Conservation (phyloP, 2,329 filamentous ascomycete genomes). For the Helminthosporium solani region DNA sequence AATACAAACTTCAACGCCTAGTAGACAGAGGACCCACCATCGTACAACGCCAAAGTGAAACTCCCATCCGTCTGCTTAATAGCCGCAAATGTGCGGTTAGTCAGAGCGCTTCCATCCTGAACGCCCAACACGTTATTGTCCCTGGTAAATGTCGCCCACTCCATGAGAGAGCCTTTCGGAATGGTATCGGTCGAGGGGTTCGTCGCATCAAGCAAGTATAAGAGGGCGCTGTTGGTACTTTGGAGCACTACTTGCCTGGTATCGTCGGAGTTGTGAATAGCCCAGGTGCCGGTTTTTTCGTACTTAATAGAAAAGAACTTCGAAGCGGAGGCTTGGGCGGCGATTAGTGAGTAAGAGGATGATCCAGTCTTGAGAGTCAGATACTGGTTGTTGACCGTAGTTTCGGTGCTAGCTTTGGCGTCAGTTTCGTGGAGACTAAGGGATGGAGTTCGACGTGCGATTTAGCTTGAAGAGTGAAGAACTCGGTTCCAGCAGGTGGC, state of each 20-base stretch:
- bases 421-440: neutral
- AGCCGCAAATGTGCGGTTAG: constrained; percentile 27
- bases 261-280: constrained; percentile 27
- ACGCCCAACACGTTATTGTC: constrained; percentile 28
- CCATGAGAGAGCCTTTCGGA: constrained; percentile 27
- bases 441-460: constrained; percentile 15
- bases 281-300: constrained; percentile 24
- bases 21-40: constrained; percentile 20
- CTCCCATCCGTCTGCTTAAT: constrained; percentile 13
- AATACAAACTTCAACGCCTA: neutral
- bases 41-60: constrained; percentile 26
- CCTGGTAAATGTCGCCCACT: constrained; percentile 34
- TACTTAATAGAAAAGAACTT: constrained; percentile 30
- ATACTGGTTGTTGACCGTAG: constrained; percentile 27
- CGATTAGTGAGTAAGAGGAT: constrained; percentile 19
- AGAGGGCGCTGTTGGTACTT: constrained; percentile 21
- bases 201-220: constrained; percentile 27
- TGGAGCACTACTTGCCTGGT: constrained; percentile 31
- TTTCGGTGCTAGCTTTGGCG: constrained; percentile 10
- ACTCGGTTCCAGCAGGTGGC: constrained; percentile 22
- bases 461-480: constrained; percentile 30
- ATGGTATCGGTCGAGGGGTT: constrained; percentile 22
- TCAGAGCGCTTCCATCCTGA: constrained; percentile 28
- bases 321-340: constrained; percentile 16
- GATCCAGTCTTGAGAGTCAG: constrained; percentile 22